Conservation (phyloP, 305 asterid species). For the Fraxinus baroniana region DNA sequence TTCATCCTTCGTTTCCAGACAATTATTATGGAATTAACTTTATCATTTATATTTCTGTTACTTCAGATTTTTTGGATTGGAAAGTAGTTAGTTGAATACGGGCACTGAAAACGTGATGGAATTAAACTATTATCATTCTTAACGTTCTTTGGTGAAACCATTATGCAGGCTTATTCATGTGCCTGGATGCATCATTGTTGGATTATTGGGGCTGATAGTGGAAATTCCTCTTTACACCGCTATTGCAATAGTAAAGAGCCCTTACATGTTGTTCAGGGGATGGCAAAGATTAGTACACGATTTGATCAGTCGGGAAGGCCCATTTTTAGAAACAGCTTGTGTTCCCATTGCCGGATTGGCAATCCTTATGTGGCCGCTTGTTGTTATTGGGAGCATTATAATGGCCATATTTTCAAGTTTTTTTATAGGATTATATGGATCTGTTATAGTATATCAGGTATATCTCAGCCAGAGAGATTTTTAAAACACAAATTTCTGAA, state of each 20-base stretch:
- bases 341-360: slow-evolving; percentile 91
- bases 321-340: slow-evolving; percentile 91
- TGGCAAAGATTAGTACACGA: slow-evolving; percentile 90
- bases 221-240: slow-evolving; percentile 85
- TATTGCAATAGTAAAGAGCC: slow-evolving; percentile 80
- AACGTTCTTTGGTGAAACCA: slow-evolving; percentile 9
- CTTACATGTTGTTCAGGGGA: slow-evolving; percentile 87
- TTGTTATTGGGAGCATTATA: slow-evolving; percentile 75
- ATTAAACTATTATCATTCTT: background rate
- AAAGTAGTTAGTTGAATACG: background rate
- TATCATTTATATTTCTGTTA: background rate
- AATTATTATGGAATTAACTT: background rate
- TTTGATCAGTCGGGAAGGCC: slow-evolving; percentile 90
- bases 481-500: background rate
- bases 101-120: background rate
- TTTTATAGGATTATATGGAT: slow-evolving; percentile 83
- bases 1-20: background rate
- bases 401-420: slow-evolving; percentile 70
- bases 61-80: background rate
- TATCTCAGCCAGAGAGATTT: background rate
- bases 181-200: slow-evolving; percentile 82
- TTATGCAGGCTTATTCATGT: slow-evolving; percentile 72
- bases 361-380: slow-evolving; percentile 90
- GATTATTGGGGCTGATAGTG: slow-evolving; percentile 68
- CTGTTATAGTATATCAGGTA: slow-evolving; percentile 88